Evolutionary conservation across 176 grass and related monocot species (phyloP).

Genomic region (Phoenix dactylifera): DNA sequence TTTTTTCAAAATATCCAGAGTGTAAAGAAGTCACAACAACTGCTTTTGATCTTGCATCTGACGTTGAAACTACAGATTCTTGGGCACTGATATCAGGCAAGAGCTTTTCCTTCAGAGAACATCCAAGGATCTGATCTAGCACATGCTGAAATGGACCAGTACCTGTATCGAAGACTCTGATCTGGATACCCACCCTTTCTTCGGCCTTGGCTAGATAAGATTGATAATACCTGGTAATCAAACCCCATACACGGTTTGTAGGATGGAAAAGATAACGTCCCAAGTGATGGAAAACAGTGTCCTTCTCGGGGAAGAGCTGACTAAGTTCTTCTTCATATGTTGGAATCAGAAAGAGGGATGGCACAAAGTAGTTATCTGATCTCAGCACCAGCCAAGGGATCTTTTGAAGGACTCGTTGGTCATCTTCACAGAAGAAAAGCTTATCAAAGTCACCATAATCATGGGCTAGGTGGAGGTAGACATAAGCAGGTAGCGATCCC

Average conservation of each 20-base stretch:
- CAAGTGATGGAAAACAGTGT: conserved; percentile 51
- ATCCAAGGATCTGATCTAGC: conserved; percentile 78
- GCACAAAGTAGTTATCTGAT: conserved; percentile 60
- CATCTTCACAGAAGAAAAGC: conserved; percentile 67
- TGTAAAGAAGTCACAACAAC: conserved; percentile 76
- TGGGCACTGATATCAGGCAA: conserved; percentile 36
- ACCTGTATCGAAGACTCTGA: conserved; percentile 59
- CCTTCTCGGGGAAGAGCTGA: conserved; percentile 44
- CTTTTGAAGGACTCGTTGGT: conserved; percentile 37
- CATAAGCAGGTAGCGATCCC: conserved; percentile 15
- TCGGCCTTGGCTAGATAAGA: conserved; percentile 68
- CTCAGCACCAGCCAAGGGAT: conserved; percentile 43
- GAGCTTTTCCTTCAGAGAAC: conserved; percentile 50
- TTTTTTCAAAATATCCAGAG: conserved; percentile 56
- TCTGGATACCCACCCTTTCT: conserved; percentile 74
- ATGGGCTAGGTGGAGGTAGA: conserved; percentile 59
- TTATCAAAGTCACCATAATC: conserved; percentile 34
- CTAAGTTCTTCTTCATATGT: conserved; percentile 39
- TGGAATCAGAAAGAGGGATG: conserved; percentile 56
- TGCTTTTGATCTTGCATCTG: conserved; percentile 36
- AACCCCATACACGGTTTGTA: conserved; percentile 53
- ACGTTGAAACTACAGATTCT: conserved; percentile 16
- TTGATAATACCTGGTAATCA: conserved; percentile 60
- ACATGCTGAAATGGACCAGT: conserved; percentile 64
- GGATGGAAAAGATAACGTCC: conserved; percentile 68